A percentile compares a stretch with the other conserved stretches of the same genome.
Evolutionary conservation across 805 yeast species (phyloP).

Genomic region (Candida suzukii): DNA sequence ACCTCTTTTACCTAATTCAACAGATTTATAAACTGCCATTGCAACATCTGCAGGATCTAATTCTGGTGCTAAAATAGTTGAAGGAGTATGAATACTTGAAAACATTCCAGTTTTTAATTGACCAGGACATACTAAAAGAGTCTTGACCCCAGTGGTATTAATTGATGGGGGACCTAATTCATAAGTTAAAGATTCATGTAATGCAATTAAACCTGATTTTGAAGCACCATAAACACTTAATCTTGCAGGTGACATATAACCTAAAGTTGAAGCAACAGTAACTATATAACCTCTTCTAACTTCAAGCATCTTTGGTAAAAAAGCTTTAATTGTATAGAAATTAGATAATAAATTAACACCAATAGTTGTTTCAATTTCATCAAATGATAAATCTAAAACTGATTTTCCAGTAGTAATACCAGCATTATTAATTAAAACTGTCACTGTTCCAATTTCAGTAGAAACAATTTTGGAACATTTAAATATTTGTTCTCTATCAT

Average conservation of each 20-base stretch:
- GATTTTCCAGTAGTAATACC: constrained; percentile 61
- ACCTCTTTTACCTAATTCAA: constrained; percentile 57
- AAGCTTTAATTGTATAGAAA: constrained; percentile 60
- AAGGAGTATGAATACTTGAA: constrained; percentile 65
- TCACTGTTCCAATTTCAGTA: constrained; percentile 48
- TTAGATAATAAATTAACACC: constrained; percentile 65
- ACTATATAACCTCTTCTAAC: constrained; percentile 66
- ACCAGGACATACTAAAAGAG: constrained; percentile 81
- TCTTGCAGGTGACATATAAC: constrained; percentile 78
- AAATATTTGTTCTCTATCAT: constrained; percentile 39
- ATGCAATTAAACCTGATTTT: constrained; percentile 76
- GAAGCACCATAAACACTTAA: constrained; percentile 83
- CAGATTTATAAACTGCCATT: constrained; percentile 40
- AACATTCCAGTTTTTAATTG: constrained; percentile 77
- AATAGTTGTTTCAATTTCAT: constrained; percentile 56
- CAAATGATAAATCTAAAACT: constrained; percentile 44
- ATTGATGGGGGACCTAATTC: constrained; percentile 53
- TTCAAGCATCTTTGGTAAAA: constrained; percentile 66
- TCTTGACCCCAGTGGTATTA: constrained; percentile 48
- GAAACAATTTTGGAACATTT: constrained; percentile 32
- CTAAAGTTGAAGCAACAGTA: constrained; percentile 78
- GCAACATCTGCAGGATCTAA: constrained; percentile 68
- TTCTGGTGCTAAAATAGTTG: constrained; percentile 72
- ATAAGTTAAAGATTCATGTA: constrained; percentile 74
- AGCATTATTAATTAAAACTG: constrained; percentile 80